Conservation (phyloP, 106 monocot species). For the Vanilla planifolia region DNA sequence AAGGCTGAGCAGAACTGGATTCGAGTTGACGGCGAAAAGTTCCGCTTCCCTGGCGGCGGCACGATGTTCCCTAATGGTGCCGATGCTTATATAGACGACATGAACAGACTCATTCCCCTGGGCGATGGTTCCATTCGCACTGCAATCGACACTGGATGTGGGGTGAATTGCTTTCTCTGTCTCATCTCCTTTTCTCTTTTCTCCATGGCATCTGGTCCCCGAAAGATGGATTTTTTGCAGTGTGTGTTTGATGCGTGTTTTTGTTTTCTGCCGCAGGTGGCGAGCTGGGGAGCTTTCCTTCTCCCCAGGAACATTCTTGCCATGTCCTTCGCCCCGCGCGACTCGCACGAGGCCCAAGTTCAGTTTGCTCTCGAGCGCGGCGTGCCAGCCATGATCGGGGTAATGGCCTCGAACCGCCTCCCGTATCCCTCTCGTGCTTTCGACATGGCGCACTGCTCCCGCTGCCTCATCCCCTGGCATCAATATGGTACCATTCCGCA, state of each 20-base stretch:
- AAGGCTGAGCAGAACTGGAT: conserved; percentile 90
- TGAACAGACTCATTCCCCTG: conserved; percentile 40
- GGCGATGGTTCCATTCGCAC: conserved; percentile 61
- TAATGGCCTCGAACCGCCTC: conserved; percentile 62
- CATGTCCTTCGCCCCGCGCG: conserved; percentile 57
- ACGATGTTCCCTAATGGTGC: conserved; percentile 85
- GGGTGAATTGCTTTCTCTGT: conserved; percentile 29
- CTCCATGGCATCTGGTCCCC: background rate
- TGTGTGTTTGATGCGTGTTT: background rate
- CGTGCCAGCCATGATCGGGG: conserved; percentile 74
- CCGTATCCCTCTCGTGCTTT: conserved; percentile 76
- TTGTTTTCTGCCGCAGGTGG: conserved; percentile 27
- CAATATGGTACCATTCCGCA: conserved; percentile 30
- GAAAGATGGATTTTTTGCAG: background rate
- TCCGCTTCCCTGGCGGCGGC: conserved; percentile 82
- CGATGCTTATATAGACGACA: conserved; percentile 76
- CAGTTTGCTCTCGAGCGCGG: conserved; percentile 80
- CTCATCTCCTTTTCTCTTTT: background rate
- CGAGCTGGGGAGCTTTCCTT: conserved; percentile 64
- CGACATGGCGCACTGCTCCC: conserved; percentile 91
- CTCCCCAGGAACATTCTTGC: conserved; percentile 48
- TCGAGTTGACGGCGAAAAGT: conserved; percentile 65
- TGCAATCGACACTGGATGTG: conserved; percentile 82
- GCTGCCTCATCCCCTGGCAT: conserved; percentile 89
- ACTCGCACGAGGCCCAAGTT: conserved; percentile 64